Evolutionary conservation across 1,139 yeast species (phyloP).

Genomic region (Geotrichum carabidarum): DNA sequence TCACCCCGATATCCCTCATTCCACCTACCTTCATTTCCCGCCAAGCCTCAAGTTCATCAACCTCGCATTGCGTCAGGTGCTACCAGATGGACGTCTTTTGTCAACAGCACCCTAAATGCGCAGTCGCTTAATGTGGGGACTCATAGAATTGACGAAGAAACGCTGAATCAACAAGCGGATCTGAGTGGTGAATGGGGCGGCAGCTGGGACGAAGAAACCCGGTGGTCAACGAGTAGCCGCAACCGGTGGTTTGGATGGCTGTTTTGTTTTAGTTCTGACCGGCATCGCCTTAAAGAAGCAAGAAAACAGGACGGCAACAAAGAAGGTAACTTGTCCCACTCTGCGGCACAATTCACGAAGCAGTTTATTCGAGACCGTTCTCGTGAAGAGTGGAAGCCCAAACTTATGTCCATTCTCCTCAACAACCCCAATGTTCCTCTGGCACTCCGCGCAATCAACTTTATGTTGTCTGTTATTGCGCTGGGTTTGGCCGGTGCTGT

Average conservation of each 20-base stretch:
- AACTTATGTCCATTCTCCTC: conserved; percentile 53
- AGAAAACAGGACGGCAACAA: conserved; percentile 4
- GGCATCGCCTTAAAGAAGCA: neutral
- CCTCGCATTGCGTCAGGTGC: conserved; percentile 10
- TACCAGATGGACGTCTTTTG: conserved; percentile 19
- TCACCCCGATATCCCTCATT: neutral
- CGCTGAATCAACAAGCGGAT: conserved; percentile 19
- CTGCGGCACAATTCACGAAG: conserved; percentile 3
- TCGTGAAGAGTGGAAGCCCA: conserved; percentile 57
- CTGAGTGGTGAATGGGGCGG: conserved; percentile 20
- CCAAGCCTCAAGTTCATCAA: neutral
- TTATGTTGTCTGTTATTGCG: conserved; percentile 39
- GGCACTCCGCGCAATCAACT: conserved; percentile 62
- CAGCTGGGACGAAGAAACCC: conserved; percentile 6
- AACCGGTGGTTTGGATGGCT: conserved; percentile 5
- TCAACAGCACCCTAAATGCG: conserved; percentile 10
- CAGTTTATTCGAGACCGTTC: conserved; percentile 31
- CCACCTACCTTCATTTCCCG: conserved; percentile 4
- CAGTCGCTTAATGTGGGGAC: neutral
- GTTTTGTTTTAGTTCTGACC: neutral
- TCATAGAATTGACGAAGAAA: conserved; percentile 14
- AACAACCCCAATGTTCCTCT: conserved; percentile 80
- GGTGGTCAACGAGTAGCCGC: neutral
- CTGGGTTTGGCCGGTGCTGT: conserved; percentile 32
- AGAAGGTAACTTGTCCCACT: conserved; percentile 9